phyloP scores from a whole-genome alignment of 2,329 filamentous ascomycete species.

The Uncinocarpus reesii region DNA sequence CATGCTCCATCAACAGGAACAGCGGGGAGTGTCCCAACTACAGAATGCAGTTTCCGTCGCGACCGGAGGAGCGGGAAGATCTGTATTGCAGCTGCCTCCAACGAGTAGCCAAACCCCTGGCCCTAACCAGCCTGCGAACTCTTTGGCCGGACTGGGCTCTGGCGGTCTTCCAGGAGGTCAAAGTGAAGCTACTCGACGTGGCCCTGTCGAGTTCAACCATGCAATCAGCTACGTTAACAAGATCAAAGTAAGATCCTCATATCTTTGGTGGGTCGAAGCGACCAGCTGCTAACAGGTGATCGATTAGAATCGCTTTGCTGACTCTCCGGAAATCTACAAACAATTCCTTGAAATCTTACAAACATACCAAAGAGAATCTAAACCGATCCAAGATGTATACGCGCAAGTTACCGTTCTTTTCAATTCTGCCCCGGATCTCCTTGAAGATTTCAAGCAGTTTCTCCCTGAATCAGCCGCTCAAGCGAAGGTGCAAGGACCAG shows the following conservation, averaged over 20 bases:
- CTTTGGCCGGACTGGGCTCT: slow-evolving; percentile 49
- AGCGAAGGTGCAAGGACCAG: slow-evolving; percentile 50
- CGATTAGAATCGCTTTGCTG: slow-evolving; percentile 80
- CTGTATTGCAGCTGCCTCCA: slow-evolving; percentile 41
- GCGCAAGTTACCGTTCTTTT: slow-evolving; percentile 92
- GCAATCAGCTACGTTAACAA: slow-evolving; percentile 99
- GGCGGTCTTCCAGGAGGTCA: slow-evolving; percentile 48
- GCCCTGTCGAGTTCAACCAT: slow-evolving; percentile 97
- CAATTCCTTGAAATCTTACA: slow-evolving; percentile 97
- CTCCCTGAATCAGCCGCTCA: slow-evolving; percentile 77
- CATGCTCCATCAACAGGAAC: slow-evolving; percentile 52
- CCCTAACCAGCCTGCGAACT: slow-evolving; percentile 46
- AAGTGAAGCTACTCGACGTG: slow-evolving; percentile 63
- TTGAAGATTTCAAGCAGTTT: slow-evolving; percentile 98
- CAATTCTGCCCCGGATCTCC: slow-evolving; percentile 79
- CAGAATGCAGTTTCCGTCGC: slow-evolving; percentile 56
- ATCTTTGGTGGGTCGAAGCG: neutral
- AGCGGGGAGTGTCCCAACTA: slow-evolving; percentile 55
- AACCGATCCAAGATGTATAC: slow-evolving; percentile 97
- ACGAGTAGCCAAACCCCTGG: slow-evolving; percentile 36
- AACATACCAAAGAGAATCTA: slow-evolving; percentile 95
- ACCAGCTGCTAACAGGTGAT: neutral
- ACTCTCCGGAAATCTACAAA: slow-evolving; percentile 97
- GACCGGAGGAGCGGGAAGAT: slow-evolving; percentile 39
- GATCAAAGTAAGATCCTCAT: slow-evolving; percentile 66